These are phyloP conservation scores for Fusarium subglutinans DNA, from an alignment of 2,329 filamentous ascomycete genomes.

Conservation along the genomic window DNA sequence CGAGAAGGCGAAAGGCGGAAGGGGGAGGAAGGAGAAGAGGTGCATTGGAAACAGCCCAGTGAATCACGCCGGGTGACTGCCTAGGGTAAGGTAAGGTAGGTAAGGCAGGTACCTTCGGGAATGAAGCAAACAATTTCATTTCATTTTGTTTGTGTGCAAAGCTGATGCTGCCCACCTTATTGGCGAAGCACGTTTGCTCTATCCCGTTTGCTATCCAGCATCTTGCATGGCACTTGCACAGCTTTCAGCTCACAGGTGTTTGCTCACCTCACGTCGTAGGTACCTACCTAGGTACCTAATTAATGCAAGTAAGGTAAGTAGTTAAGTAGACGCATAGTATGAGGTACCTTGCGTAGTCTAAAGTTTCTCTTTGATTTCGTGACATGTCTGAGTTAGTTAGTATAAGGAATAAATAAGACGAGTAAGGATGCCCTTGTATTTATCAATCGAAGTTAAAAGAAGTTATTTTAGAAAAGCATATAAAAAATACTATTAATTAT, in stretches of 20 bases:
- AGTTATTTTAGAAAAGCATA: no score
- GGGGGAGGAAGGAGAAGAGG: background rate
- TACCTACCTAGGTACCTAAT: background rate
- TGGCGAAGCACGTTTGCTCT: background rate
- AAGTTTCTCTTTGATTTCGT: background rate
- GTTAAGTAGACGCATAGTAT: background rate
- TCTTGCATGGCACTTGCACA: background rate
- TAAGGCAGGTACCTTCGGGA: background rate
- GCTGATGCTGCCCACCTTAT: background rate
- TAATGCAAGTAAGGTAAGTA: no score
- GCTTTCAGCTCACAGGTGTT: background rate
- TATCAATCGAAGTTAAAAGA: no score
- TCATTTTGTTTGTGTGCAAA: background rate
- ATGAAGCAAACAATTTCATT: background rate
- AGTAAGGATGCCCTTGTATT: background rate
- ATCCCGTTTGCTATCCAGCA: constrained; percentile 6
- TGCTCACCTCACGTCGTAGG: background rate
- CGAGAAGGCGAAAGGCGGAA: background rate
- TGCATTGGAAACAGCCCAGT: background rate
- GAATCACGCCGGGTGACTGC: background rate
- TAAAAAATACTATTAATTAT: no score
- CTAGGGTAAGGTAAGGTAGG: background rate
- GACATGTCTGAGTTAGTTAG: background rate
- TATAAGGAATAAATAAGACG: background rate
- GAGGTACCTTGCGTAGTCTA: background rate